Evolutionary conservation across 169 alveolate species (phyloP).

Genomic region (Plasmodium gallinaceum): DNA sequence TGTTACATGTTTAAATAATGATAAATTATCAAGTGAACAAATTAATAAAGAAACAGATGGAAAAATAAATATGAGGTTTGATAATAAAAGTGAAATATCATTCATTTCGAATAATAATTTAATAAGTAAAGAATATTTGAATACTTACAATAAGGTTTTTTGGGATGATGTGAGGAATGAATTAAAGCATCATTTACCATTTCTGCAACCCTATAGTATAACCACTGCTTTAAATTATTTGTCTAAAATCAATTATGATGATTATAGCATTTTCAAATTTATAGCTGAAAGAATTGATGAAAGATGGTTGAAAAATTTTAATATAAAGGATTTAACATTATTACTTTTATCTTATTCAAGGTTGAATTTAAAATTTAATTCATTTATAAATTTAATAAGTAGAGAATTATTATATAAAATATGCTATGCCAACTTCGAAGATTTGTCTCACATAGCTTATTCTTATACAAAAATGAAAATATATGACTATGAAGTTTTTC

Average conservation of each 20-base stretch:
- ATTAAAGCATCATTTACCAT: constrained; percentile 63
- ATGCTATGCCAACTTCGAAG: constrained; percentile 48
- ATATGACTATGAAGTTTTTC: constrained; percentile 76
- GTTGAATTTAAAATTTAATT: constrained; percentile 32
- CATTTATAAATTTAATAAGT: constrained; percentile 70
- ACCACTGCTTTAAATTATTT: constrained; percentile 56
- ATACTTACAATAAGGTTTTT: background rate
- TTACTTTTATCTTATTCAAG: constrained; percentile 72
- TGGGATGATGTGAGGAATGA: constrained; percentile 69
- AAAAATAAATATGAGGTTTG: background rate
- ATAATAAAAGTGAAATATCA: constrained; percentile 17
- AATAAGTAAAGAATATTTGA: background rate
- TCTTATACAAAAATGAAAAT: constrained; percentile 74
- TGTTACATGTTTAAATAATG: background rate
- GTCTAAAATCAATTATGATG: constrained; percentile 75
- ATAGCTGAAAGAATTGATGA: constrained; percentile 67
- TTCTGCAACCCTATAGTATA: constrained; percentile 74
- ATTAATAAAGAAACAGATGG: background rate
- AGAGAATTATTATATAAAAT: constrained; percentile 76
- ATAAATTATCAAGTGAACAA: background rate
- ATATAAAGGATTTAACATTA: constrained; percentile 67
- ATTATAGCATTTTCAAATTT: constrained; percentile 61
- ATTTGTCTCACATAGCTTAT: constrained; percentile 60
- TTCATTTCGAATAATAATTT: background rate
- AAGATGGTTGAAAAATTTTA: constrained; percentile 77